Evolutionary conservation across 495 filamentous ascomycete species (phyloP).

Genomic region (Tuber aestivum): DNA sequence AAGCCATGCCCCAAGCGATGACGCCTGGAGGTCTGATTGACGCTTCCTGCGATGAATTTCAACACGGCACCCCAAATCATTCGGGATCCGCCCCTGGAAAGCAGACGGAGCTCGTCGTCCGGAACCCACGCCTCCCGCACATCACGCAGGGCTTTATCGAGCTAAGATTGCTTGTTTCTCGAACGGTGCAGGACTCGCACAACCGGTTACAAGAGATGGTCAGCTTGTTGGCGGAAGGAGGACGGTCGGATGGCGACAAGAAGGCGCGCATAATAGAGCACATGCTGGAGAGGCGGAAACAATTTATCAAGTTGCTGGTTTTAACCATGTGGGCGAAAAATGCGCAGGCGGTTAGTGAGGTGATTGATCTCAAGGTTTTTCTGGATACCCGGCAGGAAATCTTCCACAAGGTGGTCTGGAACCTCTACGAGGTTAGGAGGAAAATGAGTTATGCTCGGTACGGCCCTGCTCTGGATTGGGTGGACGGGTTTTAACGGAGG

Average conservation of each 20-base stretch:
- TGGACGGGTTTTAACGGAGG: background rate
- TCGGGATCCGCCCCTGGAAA: constrained; percentile 9
- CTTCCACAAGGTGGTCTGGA: constrained; percentile 54
- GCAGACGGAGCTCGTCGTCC: constrained; percentile 39
- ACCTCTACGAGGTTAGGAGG: constrained; percentile 63
- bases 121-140: constrained; percentile 70
- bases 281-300: constrained; percentile 57
- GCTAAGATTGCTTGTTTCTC: constrained; percentile 61
- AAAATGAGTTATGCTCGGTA: constrained; percentile 54
- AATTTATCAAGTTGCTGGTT: constrained; percentile 86
- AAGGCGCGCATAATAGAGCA: constrained; percentile 71
- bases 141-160: constrained; percentile 70
- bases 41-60: constrained; percentile 1
- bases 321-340: constrained; percentile 81
- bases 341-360: constrained; percentile 64
- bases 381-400: constrained; percentile 54
- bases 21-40: constrained; percentile 19
- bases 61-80: constrained; percentile 15
- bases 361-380: constrained; percentile 78
- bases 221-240: constrained; percentile 22
- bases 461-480: constrained; percentile 2
- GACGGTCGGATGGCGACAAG: constrained; percentile 54
- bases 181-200: constrained; percentile 76
- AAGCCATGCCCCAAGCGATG: constrained; percentile 32
- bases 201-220: constrained; percentile 67